Percentiles rank a stretch among this genome's conserved stretches.
Conservation (phyloP, 257 asterid genomes). For the Ilex asprella region DNA sequence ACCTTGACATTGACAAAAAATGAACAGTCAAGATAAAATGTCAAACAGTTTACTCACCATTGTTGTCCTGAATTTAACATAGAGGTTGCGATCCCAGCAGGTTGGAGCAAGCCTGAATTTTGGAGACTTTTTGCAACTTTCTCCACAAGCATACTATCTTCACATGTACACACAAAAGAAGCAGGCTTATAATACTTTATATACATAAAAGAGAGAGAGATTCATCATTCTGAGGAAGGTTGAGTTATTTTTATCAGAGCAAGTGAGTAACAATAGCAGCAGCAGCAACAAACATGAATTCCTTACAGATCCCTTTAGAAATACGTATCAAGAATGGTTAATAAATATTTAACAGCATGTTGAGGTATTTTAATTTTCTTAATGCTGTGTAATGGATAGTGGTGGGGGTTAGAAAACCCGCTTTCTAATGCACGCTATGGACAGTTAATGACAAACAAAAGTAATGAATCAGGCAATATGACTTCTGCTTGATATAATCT, state of each 20-base stretch:
- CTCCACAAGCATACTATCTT: slow-evolving; percentile 46
- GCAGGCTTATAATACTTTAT: neutral
- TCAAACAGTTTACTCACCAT: slow-evolving; percentile 37
- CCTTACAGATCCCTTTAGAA: neutral
- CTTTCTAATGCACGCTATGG: too few relatives aligned
- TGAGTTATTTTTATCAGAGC: neutral
- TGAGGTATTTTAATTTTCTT: too few relatives aligned
- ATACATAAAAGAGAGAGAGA: neutral
- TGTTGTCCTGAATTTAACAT: slow-evolving; percentile 77
- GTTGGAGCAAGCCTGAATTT: slow-evolving; percentile 50
- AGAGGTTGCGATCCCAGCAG: slow-evolving; percentile 85
- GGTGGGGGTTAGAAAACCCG: too few relatives aligned
- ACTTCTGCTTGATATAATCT: too few relatives aligned
- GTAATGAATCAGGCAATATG: too few relatives aligned
- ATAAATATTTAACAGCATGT: too few relatives aligned
- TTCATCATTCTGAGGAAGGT: neutral
- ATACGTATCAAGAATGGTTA: neutral
- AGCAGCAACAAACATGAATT: too few relatives aligned
- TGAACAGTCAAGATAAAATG: neutral
- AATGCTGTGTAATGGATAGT: too few relatives aligned
- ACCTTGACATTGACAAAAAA: neutral
- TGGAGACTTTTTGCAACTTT: slow-evolving; percentile 50
- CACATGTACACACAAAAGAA: slow-evolving; percentile 8
- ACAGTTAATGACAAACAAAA: too few relatives aligned
- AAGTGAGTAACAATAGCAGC: neutral